Conservation (phyloP, 805 yeast genomes). For the Metschnikowia reukaufii region DNA sequence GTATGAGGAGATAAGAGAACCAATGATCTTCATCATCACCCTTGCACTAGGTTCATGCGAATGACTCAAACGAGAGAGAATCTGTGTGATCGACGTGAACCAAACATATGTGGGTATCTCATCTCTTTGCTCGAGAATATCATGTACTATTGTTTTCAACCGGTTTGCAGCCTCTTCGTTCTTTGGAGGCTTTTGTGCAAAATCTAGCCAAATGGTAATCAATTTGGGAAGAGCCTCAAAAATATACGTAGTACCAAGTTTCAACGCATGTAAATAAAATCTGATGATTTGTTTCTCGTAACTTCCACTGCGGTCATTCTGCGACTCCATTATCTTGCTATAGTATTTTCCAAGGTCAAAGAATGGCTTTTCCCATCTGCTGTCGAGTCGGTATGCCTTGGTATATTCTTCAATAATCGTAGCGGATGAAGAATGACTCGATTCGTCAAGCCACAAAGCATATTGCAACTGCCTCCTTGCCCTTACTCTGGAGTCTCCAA, state of each 20-base stretch:
- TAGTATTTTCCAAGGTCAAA: conserved; percentile 79
- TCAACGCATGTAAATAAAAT: conserved; percentile 58
- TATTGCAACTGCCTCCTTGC: conserved; percentile 67
- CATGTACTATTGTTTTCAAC: conserved; percentile 48
- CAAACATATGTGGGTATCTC: conserved; percentile 57
- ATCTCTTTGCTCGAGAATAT: conserved; percentile 44
- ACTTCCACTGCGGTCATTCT: conserved; percentile 47
- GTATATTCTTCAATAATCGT: conserved; percentile 70
- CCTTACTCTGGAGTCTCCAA: conserved; percentile 18
- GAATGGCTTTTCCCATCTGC: conserved; percentile 73
- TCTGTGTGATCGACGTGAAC: conserved; percentile 84
- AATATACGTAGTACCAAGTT: conserved; percentile 61
- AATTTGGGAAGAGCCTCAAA: conserved; percentile 87
- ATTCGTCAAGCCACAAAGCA: conserved; percentile 84
- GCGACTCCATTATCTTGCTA: conserved; percentile 73
- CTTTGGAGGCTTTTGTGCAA: conserved; percentile 38
- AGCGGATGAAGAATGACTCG: conserved; percentile 78
- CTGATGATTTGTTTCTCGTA: conserved; percentile 56
- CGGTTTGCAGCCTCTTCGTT: conserved; percentile 34
- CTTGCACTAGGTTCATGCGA: conserved; percentile 54
- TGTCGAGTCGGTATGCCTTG: conserved; percentile 54
- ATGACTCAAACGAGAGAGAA: conserved; percentile 76
- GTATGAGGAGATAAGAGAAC: conserved; percentile 57
- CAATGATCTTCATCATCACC: conserved; percentile 57
- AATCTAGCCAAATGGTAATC: conserved; percentile 90